Percentiles rank a stretch among this genome's conserved stretches.
Conservation (phyloP, 495 filamentous ascomycete genomes). For the Immersiella caudata region DNA sequence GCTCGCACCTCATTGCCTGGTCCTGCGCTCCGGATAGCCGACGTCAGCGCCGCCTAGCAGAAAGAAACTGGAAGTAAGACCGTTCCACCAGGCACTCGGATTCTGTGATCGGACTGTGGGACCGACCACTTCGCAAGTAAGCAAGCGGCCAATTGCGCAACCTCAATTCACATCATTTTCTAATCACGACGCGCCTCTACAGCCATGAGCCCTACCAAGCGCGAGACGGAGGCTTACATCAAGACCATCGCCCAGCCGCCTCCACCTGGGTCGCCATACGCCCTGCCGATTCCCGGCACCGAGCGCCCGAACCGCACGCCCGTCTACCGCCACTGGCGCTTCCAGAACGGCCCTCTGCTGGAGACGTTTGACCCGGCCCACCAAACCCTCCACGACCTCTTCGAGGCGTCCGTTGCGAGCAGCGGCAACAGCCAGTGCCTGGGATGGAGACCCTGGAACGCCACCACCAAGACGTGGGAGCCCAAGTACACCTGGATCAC, state of each 20-base stretch:
- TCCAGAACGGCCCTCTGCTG: slow-evolving; percentile 68
- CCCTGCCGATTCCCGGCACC: slow-evolving; percentile 72
- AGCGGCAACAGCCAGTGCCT: slow-evolving; percentile 69
- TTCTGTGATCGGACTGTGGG: neutral
- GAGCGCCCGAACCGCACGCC: slow-evolving; percentile 70
- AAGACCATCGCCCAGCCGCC: slow-evolving; percentile 54
- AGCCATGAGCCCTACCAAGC: slow-evolving; percentile 40
- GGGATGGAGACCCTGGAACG: slow-evolving; percentile 80
- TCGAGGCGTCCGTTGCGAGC: slow-evolving; percentile 65
- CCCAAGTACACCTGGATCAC: slow-evolving; percentile 78
- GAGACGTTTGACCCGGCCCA: slow-evolving; percentile 73
- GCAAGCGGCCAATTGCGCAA: neutral
- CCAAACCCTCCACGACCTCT: slow-evolving; percentile 76
- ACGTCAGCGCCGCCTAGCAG: neutral
- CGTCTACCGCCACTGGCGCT: slow-evolving; percentile 83
- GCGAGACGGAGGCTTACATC: slow-evolving; percentile 43
- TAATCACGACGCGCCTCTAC: neutral
- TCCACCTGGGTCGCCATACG: slow-evolving; percentile 62
- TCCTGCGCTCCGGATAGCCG: neutral
- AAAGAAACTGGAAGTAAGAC: neutral
- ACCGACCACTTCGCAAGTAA: neutral
- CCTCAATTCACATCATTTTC: neutral
- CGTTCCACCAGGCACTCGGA: too few relatives aligned
- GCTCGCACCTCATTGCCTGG: neutral
- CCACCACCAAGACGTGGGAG: slow-evolving; percentile 73